Evolutionary conservation across 2,329 filamentous ascomycete species (phyloP), one percentile per base, ranked within the genome.

Genomic region (Colletotrichum graminicola): DNA sequence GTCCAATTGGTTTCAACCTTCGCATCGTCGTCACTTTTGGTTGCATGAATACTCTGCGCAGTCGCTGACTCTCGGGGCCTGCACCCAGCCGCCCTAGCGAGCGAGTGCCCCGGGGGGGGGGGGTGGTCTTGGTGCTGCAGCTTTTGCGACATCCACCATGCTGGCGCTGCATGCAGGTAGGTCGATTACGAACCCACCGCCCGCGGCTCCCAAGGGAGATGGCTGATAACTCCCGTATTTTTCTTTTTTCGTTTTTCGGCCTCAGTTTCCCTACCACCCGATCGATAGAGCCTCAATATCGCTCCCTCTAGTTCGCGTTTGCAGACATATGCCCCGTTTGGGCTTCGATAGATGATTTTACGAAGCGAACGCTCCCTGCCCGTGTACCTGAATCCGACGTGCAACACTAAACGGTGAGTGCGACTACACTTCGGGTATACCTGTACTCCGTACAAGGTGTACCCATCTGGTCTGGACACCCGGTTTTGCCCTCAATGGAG

Each of bases 131-230:
- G 64, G 54, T 62, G 41, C 52, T 60, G 65, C 59, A 72, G 64
- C 60, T 68, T 62, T 67, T 56, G 69, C 65, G 69, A 72, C 65
- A 60, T 72, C 56, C 56, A 60, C 68, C 59, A 54, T 66, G 66
- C 52, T 72, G 69, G 57, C 65, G 63, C 65, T 69, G 55, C 64
- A 63, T 71, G 60, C 34, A 56, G 34, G 54, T 47, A 68, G 65
- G 52, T 26, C 55, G 69, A 69, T 68, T 69, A 72, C 60, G 66
- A 64, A 55, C 59, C 54, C 66, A 55, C 51, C 23, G 45, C 57
- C 47, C 52, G 11, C 39, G 32, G 39, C 29, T 68, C 59, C 59
- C 59, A 61, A 72, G 54, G 66, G 69, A 23, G n/a, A 21, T 11
- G 60, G 45, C 54, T 21, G 63, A 45, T 26, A 43, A 51, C 32